phyloP scores from a whole-genome alignment of 2,329 filamentous ascomycete species.

The Beauveria brongniartii region DNA sequence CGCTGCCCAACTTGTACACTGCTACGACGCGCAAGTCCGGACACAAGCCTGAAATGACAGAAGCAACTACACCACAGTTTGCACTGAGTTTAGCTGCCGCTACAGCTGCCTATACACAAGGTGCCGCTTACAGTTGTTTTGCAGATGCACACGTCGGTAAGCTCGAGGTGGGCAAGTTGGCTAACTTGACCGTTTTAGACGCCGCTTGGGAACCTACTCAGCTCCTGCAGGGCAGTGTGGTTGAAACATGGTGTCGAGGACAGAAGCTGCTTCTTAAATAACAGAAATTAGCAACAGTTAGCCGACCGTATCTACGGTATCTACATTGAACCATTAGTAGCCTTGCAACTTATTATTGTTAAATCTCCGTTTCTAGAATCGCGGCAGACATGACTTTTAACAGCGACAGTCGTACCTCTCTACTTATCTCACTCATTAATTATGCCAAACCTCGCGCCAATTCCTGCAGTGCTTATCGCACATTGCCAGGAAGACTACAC shows the following conservation, averaged over 20 bases:
- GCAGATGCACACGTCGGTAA: conserved; percentile 40
- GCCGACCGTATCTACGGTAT: too few relatives aligned
- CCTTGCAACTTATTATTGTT: too few relatives aligned
- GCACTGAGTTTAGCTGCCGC: conserved; percentile 41
- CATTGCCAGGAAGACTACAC: too few relatives aligned
- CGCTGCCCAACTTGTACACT: conserved; percentile 45
- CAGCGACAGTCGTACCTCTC: too few relatives aligned
- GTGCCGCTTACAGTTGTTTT: conserved; percentile 44
- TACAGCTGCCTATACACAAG: conserved; percentile 40
- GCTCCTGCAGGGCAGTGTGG: conserved; percentile 36
- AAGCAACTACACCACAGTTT: conserved; percentile 41
- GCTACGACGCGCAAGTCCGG: conserved; percentile 45
- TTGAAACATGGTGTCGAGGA: conserved; percentile 39
- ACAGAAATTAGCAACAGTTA: too few relatives aligned
- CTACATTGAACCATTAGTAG: too few relatives aligned
- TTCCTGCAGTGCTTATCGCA: too few relatives aligned
- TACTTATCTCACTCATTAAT: too few relatives aligned
- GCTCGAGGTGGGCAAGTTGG: conserved; percentile 41
- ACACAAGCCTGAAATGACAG: conserved; percentile 30
- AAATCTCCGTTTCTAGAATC: too few relatives aligned
- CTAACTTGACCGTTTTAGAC: conserved; percentile 42
- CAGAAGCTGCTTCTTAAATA: background rate
- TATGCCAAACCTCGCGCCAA: too few relatives aligned
- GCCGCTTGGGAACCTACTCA: conserved; percentile 40
- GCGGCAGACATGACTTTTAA: too few relatives aligned